Conservation (phyloP, 805 yeast species). For the Candida loeiensis region DNA sequence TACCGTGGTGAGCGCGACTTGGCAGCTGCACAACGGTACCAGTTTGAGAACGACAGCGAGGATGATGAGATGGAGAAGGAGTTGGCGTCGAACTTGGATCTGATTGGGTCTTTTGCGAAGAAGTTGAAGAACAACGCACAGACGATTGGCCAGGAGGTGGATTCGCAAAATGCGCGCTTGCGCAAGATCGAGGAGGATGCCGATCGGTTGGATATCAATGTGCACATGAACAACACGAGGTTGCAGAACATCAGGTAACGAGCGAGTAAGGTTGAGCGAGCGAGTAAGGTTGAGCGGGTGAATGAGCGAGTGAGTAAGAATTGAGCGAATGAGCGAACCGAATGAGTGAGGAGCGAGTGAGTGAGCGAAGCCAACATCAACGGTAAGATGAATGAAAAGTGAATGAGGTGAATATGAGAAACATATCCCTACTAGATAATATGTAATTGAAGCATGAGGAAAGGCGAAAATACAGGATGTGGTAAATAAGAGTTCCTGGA, state of each 20-base stretch:
- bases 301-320: background rate
- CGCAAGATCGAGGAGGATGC: slow-evolving; percentile 78
- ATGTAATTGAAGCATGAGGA: no score
- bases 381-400: background rate
- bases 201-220: slow-evolving; percentile 77
- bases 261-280: background rate
- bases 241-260: slow-evolving; percentile 51
- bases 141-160: slow-evolving; percentile 72
- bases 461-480: no score
- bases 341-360: no score
- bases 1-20: slow-evolving; percentile 52
- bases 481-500: no score
- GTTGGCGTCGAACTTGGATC: slow-evolving; percentile 77
- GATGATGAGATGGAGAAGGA: slow-evolving; percentile 92
- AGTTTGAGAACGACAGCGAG: slow-evolving; percentile 86
- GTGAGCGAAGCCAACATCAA: no score
- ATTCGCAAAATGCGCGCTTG: slow-evolving; percentile 71
- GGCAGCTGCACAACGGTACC: slow-evolving; percentile 63
- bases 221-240: slow-evolving; percentile 71
- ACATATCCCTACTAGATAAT: no score
- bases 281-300: no score
- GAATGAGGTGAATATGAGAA: no score
- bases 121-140: slow-evolving; percentile 71
- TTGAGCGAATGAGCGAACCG: background rate
- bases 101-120: slow-evolving; percentile 63